Evolutionary conservation across 352 stramenopile genomes (phyloP), one percentile per base, ranked within the genome.

Genomic region (Phytophthora pisi): DNA sequence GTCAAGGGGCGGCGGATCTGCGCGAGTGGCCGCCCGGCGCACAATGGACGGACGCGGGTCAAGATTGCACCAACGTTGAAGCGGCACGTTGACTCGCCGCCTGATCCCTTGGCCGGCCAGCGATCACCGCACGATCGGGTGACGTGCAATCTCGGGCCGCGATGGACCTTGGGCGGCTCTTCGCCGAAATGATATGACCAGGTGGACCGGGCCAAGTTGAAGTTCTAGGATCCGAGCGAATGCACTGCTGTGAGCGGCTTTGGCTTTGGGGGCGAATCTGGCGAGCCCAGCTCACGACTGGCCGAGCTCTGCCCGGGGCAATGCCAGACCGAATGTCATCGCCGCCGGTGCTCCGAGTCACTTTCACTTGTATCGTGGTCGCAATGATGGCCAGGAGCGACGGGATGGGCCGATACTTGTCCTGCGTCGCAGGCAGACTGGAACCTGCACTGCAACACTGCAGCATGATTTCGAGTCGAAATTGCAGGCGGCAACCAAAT

Each of bases 1-100:
- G 15, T 57, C 64, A 60, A 70, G 49, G 56, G 63, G 56, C 63
- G 56, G 57, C n/a, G 20, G 49, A 66, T 66, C 56, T 15, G 30
- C 15, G 16, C 23, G 56, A 65, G 24, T 43, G 47, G 55, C 31
- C 55, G 49, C 42, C 24, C 11, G 54, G 9, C 6, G 1, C 30
- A 70, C 11, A 66, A 66, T 66, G 63, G 56, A 70, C 63, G 63
- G 63, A 59, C 30, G 20, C 13, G 36, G 55, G 28, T 7, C 18
- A 69, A 69, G 62, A 69, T 65, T 38, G 36, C 31, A 4, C 38
- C 38, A 8, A 45, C 11, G 13, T 18, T 18, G 15, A 45, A 45
- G 38, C 38, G 38, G 38, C 38, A 45, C 38, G 38, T 45, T 45
- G 38, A 45, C 38, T 18, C 38, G 13, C 38, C 38, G 38, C 10